These are phyloP conservation scores for Fragaria vesca DNA, from an alignment of 306 rosid species.

Conservation along the genomic window DNA sequence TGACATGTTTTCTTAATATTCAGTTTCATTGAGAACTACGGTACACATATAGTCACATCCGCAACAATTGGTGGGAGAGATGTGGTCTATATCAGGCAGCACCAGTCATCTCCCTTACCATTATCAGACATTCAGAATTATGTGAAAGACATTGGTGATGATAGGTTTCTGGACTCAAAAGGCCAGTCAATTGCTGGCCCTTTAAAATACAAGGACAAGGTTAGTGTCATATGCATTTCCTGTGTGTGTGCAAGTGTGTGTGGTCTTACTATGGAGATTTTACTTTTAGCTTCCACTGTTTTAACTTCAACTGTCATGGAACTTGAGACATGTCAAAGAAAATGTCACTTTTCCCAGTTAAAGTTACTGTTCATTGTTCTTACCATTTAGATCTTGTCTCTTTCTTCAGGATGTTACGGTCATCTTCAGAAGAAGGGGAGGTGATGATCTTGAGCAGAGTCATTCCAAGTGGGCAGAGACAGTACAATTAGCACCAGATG, in stretches of 20 bases:
- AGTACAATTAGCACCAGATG: constrained; percentile 79
- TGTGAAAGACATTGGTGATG: constrained; percentile 75
- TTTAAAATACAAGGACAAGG: constrained; percentile 97
- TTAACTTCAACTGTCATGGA: neutral
- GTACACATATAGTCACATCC: constrained; percentile 92
- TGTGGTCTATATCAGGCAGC: constrained; percentile 91
- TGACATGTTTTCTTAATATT: constrained; percentile 25
- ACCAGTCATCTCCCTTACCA: constrained; percentile 78
- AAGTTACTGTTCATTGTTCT: constrained; percentile 20
- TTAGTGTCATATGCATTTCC: constrained; percentile 33
- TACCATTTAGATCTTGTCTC: constrained; percentile 4
- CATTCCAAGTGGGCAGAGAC: constrained; percentile 90
- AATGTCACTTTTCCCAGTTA: neutral
- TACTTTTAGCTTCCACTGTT: neutral
- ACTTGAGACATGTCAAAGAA: neutral
- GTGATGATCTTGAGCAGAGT: constrained; percentile 98
- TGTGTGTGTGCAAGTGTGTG: neutral
- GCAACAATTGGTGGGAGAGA: constrained; percentile 97
- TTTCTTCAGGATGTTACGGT: constrained; percentile 90
- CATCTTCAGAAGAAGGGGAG: constrained; percentile 97
- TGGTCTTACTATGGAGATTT: neutral
- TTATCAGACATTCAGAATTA: constrained; percentile 69
- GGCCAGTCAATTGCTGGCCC: constrained; percentile 53
- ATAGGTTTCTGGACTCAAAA: constrained; percentile 65
- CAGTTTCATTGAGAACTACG: constrained; percentile 97